Percentiles rank a stretch among this genome's conserved stretches.
These are phyloP conservation scores for Trichosporon sp. DNA, from an alignment of 1,284 basidiomycete species.

Conservation along the genomic window DNA sequence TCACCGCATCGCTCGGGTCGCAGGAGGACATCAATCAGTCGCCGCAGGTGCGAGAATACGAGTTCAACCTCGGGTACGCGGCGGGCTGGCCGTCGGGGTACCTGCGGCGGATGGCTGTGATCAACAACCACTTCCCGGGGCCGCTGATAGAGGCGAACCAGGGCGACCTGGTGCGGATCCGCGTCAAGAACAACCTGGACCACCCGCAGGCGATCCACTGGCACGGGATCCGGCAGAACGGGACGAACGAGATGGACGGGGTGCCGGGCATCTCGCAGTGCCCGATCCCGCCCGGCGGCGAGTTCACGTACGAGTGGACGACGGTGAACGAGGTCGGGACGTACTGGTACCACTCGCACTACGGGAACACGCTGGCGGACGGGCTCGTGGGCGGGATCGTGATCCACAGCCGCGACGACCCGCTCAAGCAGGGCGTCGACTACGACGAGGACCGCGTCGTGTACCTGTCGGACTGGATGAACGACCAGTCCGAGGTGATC, in stretches of 20 bases:
- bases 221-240: slow-evolving; percentile 37
- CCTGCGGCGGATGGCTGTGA: slow-evolving; percentile 9
- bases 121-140: slow-evolving; percentile 22
- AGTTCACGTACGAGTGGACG: slow-evolving; percentile 53
- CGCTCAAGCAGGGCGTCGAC: slow-evolving; percentile 22
- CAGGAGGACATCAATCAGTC: neutral
- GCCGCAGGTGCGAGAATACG: slow-evolving; percentile 4
- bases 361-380: slow-evolving; percentile 31
- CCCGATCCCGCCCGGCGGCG: slow-evolving; percentile 53
- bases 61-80: slow-evolving; percentile 6
- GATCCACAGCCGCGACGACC: slow-evolving; percentile 31
- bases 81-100: slow-evolving; percentile 10
- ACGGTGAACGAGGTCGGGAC: slow-evolving; percentile 31
- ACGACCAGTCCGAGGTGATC: slow-evolving; percentile 27
- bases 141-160: slow-evolving; percentile 37
- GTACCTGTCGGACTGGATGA: slow-evolving; percentile 28
- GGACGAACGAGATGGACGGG: slow-evolving; percentile 31
- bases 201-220: slow-evolving; percentile 30
- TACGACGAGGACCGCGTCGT: slow-evolving; percentile 33
- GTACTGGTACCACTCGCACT: slow-evolving; percentile 40
- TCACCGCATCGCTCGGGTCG: slow-evolving; percentile 1
- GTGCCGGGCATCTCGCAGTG: slow-evolving; percentile 47
- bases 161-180: slow-evolving; percentile 31
- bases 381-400: slow-evolving; percentile 32
- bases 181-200: slow-evolving; percentile 30